These are phyloP conservation scores for Kazachstania bromeliacearum DNA, from an alignment of 805 yeast genomes.

Conservation along the genomic window DNA sequence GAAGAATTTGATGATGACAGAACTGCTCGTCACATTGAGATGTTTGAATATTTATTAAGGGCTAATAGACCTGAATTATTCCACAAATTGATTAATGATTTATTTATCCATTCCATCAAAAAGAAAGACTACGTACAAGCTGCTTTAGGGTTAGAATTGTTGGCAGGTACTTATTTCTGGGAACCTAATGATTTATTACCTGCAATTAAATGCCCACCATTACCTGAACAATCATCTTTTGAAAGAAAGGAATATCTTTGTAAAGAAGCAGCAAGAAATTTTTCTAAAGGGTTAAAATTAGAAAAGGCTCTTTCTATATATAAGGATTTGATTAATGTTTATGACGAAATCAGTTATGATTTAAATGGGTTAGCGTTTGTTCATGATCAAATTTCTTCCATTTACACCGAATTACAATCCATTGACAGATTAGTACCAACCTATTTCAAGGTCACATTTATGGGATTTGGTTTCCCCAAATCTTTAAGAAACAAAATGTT, in stretches of 20 bases:
- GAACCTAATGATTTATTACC: constrained; percentile 47
- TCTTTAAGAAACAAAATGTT: constrained; percentile 67
- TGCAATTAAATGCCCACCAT: constrained; percentile 50
- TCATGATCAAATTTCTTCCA: constrained; percentile 54
- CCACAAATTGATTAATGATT: constrained; percentile 65
- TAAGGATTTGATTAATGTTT: constrained; percentile 67
- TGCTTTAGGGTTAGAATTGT: constrained; percentile 66
- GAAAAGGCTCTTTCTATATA: constrained; percentile 75
- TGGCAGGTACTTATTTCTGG: constrained; percentile 75
- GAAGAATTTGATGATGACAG: constrained; percentile 83
- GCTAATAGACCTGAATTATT: constrained; percentile 73
- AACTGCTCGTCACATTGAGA: constrained; percentile 66
- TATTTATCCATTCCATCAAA: constrained; percentile 53
- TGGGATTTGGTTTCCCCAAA: constrained; percentile 78
- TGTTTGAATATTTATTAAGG: constrained; percentile 65
- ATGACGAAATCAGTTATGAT: constrained; percentile 64
- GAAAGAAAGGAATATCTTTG: constrained; percentile 67
- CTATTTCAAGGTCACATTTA: constrained; percentile 67
- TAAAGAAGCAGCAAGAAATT: constrained; percentile 61
- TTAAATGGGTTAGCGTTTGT: constrained; percentile 65
- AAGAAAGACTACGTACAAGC: constrained; percentile 70
- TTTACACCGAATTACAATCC: constrained; percentile 58
- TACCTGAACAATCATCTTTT: constrained; percentile 75
- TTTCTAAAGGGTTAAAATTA: constrained; percentile 58
- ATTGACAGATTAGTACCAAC: constrained; percentile 69